These are phyloP conservation scores for Atkinsonella hypoxylon DNA, from an alignment of 2,329 filamentous ascomycete species.

Conservation along the genomic window DNA sequence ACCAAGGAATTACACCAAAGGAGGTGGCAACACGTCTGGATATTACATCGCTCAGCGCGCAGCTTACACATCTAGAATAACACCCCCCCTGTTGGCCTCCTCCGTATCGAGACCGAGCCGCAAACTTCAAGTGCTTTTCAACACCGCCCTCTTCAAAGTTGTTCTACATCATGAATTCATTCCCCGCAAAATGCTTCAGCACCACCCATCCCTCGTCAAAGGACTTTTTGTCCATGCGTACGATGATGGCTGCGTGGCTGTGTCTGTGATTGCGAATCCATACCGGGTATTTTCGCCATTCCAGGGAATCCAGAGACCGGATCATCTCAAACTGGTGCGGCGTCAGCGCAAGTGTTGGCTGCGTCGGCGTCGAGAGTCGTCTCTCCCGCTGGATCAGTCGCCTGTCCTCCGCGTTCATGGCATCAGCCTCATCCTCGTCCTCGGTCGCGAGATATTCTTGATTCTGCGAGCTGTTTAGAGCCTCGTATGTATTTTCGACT, in stretches of 20 bases:
- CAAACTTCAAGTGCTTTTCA: not conserved
- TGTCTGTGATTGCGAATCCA: constrained; percentile 70
- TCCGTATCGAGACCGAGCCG: not conserved
- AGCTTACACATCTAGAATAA: not conserved
- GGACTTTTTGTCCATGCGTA: constrained; percentile 52
- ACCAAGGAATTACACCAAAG: too few relatives aligned
- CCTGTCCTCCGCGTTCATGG: constrained; percentile 26
- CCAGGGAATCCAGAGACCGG: constrained; percentile 54
- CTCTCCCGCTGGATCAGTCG: constrained; percentile 29
- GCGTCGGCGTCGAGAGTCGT: constrained; percentile 30
- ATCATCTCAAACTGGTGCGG: constrained; percentile 79
- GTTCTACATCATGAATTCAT: constrained; percentile 47
- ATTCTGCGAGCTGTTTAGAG: constrained; percentile 53
- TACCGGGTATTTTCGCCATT: constrained; percentile 55
- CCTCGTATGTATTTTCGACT: constrained; percentile 68
- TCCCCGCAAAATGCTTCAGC: constrained; percentile 66
- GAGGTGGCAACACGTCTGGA: not conserved
- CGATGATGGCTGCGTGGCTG: constrained; percentile 82
- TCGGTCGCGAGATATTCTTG: constrained; percentile 58
- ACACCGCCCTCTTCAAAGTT: not conserved
- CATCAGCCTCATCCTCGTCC: constrained; percentile 31
- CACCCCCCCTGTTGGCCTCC: not conserved
- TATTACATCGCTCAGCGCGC: not conserved
- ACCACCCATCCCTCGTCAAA: constrained; percentile 72
- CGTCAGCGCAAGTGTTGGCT: constrained; percentile 66